Evolutionary conservation across 306 rosid genomes (phyloP).

Genomic region (Hippophae tibetana): DNA sequence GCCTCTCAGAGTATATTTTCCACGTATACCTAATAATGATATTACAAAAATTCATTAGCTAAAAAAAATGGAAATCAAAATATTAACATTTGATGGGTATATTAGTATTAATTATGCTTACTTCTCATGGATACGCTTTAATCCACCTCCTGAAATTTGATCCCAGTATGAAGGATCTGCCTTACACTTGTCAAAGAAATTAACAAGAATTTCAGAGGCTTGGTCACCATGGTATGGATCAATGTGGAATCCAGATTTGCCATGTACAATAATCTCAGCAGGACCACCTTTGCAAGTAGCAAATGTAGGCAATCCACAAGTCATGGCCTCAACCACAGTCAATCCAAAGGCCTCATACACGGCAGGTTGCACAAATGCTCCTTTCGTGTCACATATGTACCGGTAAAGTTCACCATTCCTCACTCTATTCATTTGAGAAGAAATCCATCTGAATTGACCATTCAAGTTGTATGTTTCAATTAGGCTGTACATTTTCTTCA

Average conservation of each 20-base stretch:
- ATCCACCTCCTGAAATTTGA: slow-evolving; percentile 64
- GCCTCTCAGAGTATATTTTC: slow-evolving; percentile 93
- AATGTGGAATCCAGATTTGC: slow-evolving; percentile 87
- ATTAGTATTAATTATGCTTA: slow-evolving; percentile 20
- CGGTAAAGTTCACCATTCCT: slow-evolving; percentile 95
- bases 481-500: slow-evolving; percentile 75
- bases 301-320: slow-evolving; percentile 92
- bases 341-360: slow-evolving; percentile 90
- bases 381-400: slow-evolving; percentile 65
- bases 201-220: slow-evolving; percentile 74
- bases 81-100: not conserved
- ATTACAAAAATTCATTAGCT: too few species aligned
- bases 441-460: slow-evolving; percentile 94
- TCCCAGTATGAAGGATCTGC: slow-evolving; percentile 83
- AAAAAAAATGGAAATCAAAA: not conserved
- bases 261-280: slow-evolving; percentile 87
- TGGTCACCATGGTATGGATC: slow-evolving; percentile 91
- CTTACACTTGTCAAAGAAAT: slow-evolving; percentile 71
- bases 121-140: slow-evolving; percentile 82
- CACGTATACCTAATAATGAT: slow-evolving; percentile 64
- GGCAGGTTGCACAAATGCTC: slow-evolving; percentile 98
- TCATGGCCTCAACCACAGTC: slow-evolving; percentile 97
- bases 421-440: slow-evolving; percentile 92
- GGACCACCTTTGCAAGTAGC: slow-evolving; percentile 98
- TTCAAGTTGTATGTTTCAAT: slow-evolving; percentile 84